Evolutionary conservation across 1,284 basidiomycete species (phyloP), one percentile per base, ranked within the genome.

Genomic region (Neotropicomus parvogracilis): DNA sequence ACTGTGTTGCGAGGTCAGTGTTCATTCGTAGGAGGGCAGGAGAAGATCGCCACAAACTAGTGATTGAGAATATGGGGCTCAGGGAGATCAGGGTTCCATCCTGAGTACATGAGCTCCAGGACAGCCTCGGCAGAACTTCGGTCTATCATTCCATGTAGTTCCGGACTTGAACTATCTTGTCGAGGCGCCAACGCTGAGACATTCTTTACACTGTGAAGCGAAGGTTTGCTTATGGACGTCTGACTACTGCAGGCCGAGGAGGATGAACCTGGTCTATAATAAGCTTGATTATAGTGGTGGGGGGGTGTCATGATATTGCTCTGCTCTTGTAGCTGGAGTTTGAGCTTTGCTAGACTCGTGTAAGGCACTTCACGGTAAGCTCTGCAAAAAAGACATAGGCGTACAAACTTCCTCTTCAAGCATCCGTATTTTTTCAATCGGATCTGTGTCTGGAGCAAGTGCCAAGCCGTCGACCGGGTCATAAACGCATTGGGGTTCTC

Each of bases 11-110:
- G 24, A 28, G 48, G 48, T 49, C 36, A 49, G 46, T 42, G 16
- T 38, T 17, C 32, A 19, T 40, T 10, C 3, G 14, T 31, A 34
- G 31, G 19, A 44, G 39, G 28, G 53, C 26, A n/a, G 24, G 32
- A 48, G 27, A 55, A 53, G 24, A 50, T 56, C 37, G 40, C 42
- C 17, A 73, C 82, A 54, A 56, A 90, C 88, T 87, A 85, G 66
- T 88, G 85, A 55, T 80, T 78, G 38, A 91, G 72, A 13, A 79
- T 74, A 20, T 76, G 67, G 35, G 83, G 87, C 57, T 86, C 81
- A 34, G 88, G 88, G 13, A 91, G 72, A 57, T 91, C 86, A 37
- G 85, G 77, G 67, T 89, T 86, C 88, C 88, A 91, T 6, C 88
- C 88, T 17, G 79, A 75, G 58, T 82, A 79, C 17, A 89, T 70